phyloP scores from a whole-genome alignment of 345 rosid genomes.

The Syzygium aqueum region DNA sequence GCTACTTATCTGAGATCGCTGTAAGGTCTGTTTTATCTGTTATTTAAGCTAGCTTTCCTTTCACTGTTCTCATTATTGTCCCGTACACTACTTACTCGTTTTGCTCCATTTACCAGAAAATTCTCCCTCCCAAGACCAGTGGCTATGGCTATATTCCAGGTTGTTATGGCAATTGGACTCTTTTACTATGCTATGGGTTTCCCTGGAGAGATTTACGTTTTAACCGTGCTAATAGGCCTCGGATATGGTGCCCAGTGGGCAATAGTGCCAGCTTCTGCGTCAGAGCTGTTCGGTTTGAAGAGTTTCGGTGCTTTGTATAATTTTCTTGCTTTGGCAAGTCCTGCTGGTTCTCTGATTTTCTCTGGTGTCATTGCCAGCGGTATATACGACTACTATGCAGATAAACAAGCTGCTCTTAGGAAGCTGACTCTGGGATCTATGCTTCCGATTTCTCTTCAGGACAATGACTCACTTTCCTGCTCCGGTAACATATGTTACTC shows the following conservation, averaged over 20 bases:
- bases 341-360: slow-evolving; percentile 64
- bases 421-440: not conserved
- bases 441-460: not conserved
- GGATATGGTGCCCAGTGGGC: slow-evolving; percentile 68
- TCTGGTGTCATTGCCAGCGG: slow-evolving; percentile 70
- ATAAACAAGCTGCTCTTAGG: slow-evolving; percentile 33
- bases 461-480: slow-evolving; percentile 36
- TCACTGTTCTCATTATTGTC: not conserved
- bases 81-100: not conserved
- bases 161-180: slow-evolving; percentile 53
- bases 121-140: slow-evolving; percentile 52
- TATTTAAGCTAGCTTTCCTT: not conserved
- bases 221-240: slow-evolving; percentile 48
- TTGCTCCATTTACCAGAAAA: slow-evolving; percentile 21
- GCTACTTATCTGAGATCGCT: slow-evolving; percentile 74
- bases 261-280: slow-evolving; percentile 48
- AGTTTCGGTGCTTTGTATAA: slow-evolving; percentile 70
- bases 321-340: slow-evolving; percentile 43
- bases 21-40: slow-evolving; percentile 32
- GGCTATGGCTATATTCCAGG: slow-evolving; percentile 55
- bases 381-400: slow-evolving; percentile 67
- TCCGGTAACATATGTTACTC: slow-evolving; percentile 54
- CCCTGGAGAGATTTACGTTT: slow-evolving; percentile 55
- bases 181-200: slow-evolving; percentile 47
- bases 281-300: slow-evolving; percentile 66